phyloP scores from a whole-genome alignment of 495 filamentous ascomycete genomes.

The Staphylotrichum tortipilum region DNA sequence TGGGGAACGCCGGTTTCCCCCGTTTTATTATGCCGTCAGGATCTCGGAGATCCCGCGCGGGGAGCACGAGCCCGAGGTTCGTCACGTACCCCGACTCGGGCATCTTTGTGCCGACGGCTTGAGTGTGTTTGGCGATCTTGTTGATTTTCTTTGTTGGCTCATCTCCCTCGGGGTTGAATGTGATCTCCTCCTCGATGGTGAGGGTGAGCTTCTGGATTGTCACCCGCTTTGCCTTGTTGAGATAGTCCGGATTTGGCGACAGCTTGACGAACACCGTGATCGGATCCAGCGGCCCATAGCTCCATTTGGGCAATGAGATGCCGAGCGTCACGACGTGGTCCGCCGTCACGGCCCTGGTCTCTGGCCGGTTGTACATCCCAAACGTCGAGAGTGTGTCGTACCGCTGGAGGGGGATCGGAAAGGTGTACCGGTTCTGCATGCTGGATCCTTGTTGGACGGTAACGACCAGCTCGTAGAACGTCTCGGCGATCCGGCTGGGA shows the following conservation, averaged over 20 bases:
- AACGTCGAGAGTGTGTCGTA: constrained; percentile 98
- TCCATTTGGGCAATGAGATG: constrained; percentile 89
- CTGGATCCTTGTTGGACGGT: constrained; percentile 83
- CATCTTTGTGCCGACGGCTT: constrained; percentile 69
- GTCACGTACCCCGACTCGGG: constrained; percentile 84
- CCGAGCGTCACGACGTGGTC: constrained; percentile 89
- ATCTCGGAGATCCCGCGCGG: constrained; percentile 81
- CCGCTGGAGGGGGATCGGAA: constrained; percentile 81
- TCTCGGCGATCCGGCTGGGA: constrained; percentile 85
- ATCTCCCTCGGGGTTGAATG: constrained; percentile 96
- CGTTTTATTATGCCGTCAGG: constrained; percentile 79
- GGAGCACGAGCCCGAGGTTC: constrained; percentile 84
- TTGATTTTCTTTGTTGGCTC: constrained; percentile 89
- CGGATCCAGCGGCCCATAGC: constrained; percentile 90
- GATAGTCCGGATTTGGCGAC: constrained; percentile 83
- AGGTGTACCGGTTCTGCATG: constrained; percentile 80
- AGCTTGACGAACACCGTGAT: constrained; percentile 93
- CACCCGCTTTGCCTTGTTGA: constrained; percentile 80
- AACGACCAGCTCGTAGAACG: constrained; percentile 92
- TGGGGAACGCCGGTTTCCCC: constrained; percentile 78
- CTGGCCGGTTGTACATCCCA: constrained; percentile 97
- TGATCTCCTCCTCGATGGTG: constrained; percentile 92
- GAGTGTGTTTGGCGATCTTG: constrained; percentile 72
- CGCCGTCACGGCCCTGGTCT: constrained; percentile 70
- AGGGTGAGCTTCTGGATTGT: constrained; percentile 92